A percentile compares a stretch with the other conserved stretches of the same genome.
Conservation (phyloP, 257 asterid species). For the Phtheirospermum japonicum region DNA sequence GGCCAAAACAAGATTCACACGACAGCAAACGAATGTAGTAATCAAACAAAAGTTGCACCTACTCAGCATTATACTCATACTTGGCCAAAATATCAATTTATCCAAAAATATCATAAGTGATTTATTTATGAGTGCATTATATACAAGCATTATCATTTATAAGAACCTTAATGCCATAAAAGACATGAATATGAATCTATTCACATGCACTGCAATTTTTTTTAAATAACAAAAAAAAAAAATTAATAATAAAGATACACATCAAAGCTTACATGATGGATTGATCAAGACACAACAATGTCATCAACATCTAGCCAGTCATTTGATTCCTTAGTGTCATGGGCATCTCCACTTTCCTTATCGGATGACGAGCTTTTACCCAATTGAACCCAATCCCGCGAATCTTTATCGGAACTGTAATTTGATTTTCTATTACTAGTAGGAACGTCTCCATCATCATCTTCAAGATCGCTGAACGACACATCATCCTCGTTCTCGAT, state of each 20-base stretch:
- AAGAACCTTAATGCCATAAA: conserved; percentile 19
- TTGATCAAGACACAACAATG: conserved; percentile 53
- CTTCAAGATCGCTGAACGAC: conserved; percentile 98
- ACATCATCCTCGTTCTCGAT: conserved; percentile 87
- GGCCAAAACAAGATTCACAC: too few species aligned
- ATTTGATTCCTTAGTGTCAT: conserved; percentile 54
- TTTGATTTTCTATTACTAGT: conserved; percentile 48
- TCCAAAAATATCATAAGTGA: conserved; percentile 15
- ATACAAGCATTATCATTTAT: conserved; percentile 33
- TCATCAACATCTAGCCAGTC: conserved; percentile 74
- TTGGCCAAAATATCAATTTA: too few species aligned
- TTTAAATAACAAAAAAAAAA: not conserved
- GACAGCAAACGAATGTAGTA: too few species aligned
- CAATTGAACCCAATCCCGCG: conserved; percentile 84
- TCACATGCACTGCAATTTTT: conserved; percentile 27
- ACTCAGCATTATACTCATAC: not conserved
- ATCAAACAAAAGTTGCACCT: not conserved
- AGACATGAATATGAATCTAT: conserved; percentile 26
- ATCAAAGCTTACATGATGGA: conserved; percentile 16
- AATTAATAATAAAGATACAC: not conserved
- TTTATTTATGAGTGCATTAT: conserved; percentile 29
- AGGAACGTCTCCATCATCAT: conserved; percentile 63
- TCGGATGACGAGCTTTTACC: conserved; percentile 43
- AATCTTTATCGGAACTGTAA: conserved; percentile 63
- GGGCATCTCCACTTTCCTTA: conserved; percentile 30